These are phyloP conservation scores for Sphenostylis stenocarpa DNA, from an alignment of 306 rosid species.

Conservation along the genomic window DNA sequence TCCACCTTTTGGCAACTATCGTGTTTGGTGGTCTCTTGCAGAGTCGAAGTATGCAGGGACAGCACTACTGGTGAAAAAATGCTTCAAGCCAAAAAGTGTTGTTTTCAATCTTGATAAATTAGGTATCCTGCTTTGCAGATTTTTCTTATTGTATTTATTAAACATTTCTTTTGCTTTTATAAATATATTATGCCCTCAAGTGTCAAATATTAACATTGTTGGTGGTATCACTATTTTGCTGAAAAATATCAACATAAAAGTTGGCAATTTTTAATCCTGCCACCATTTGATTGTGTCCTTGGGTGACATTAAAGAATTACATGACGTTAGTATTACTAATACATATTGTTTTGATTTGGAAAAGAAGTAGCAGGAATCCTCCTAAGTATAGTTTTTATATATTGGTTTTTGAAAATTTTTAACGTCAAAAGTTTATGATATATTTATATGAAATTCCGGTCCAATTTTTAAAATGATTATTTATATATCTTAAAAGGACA, in stretches of 20 bases:
- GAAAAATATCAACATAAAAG: background rate
- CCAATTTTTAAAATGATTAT: background rate
- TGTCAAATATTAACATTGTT: background rate
- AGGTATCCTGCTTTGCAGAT: conserved; percentile 49
- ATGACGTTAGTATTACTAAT: background rate
- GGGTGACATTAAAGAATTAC: background rate
- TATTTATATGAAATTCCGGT: background rate
- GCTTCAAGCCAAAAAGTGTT: conserved; percentile 73
- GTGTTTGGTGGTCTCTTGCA: conserved; percentile 96
- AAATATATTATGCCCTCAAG: conserved; percentile 14
- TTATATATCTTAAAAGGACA: background rate
- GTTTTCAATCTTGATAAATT: conserved; percentile 83
- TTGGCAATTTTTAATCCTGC: background rate
- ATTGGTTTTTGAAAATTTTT: no score
- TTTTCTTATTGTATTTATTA: background rate
- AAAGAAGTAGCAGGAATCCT: background rate
- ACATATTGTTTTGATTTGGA: no score
- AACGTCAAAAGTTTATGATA: background rate
- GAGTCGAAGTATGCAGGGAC: conserved; percentile 99
- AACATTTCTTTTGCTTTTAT: background rate
- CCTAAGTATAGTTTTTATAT: no score
- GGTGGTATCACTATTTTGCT: background rate
- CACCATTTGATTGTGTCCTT: background rate
- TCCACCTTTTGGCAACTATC: conserved; percentile 77
- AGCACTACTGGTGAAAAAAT: conserved; percentile 78